Base-by-base conservation (phyloP, 75 land plant genomes). In the Pseudotsuga menziesii region DNA sequence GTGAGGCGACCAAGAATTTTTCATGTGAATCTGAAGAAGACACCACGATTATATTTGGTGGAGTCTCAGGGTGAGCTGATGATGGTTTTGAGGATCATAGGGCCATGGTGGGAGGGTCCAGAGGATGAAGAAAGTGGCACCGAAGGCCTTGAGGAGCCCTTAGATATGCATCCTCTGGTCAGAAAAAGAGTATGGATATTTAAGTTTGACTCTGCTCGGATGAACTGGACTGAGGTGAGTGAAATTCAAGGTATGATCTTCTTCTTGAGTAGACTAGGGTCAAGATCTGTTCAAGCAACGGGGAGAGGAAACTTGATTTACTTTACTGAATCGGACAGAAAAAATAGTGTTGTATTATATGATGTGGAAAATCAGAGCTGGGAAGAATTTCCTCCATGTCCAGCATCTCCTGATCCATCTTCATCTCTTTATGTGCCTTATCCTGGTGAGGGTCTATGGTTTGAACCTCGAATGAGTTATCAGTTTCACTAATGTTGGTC, bases 21-120 rank as follows among this genome's bases (percentile, higher is more conserved):
- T 29, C 48, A 54, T 12, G 75, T 73, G 75, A 73, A 73, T 22
- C 19, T 73, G 35, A 73, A 73, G 75, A 73, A 73, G 57, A 52
- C 75, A n/a, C 75, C 75, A 23, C 48, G 75, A 48, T 27, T 73
- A 25, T 73, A 73, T 27, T 73, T 73, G 57, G 75, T 73, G 35
- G 57, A 73, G 19, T 73, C 75, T 52, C 75, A 55, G 75, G 56
- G 56, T 23, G 75, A 73, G 19, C 32, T 73, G 52, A 39, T 73
- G 57, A 73, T 73, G 75, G 75, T 73, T 55, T 23, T 73, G 23
- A 54, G 75, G 57, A 73, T 73, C 4, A 13, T 55, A 17, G 75
- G 75, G 25, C 75, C 75, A 25, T 73, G 75, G 75, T 73, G 75
- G 75, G 57, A 55, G 1, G 75, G 56, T 73, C 75, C 75, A 73